Percentiles rank a stretch among this genome's conserved stretches.
Evolutionary conservation across 768 basidiomycete species (phyloP).

Genomic region (Cyathus striatus): DNA sequence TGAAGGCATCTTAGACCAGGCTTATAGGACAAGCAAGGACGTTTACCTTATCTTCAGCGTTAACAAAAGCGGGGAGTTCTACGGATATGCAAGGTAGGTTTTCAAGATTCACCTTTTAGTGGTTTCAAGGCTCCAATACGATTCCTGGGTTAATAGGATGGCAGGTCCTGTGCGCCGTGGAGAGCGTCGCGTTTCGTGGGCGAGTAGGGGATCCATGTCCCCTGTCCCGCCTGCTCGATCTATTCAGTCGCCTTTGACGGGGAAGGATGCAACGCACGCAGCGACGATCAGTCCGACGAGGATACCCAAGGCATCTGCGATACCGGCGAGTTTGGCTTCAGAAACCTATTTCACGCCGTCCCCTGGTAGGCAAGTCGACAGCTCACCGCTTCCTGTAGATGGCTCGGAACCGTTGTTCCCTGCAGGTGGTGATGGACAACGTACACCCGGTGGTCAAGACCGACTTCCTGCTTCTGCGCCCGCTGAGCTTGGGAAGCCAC

Average conservation of each 20-base stretch:
- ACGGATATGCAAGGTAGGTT: constrained; percentile 79
- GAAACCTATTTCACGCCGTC: constrained; percentile 27
- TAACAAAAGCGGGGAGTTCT: constrained; percentile 93
- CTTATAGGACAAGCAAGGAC: constrained; percentile 84
- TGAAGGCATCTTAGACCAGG: constrained; percentile 86
- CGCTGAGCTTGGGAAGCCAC: constrained; percentile 37
- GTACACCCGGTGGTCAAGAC: neutral
- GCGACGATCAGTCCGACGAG: neutral
- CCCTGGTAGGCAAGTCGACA: constrained; percentile 32
- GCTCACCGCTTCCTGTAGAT: constrained; percentile 34
- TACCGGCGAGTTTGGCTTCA: too few relatives aligned
- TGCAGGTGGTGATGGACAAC: neutral
- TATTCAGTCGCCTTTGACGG: constrained; percentile 15
- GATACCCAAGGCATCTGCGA: neutral
- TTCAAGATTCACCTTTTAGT: neutral
- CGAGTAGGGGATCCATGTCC: constrained; percentile 22
- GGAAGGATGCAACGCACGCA: neutral
- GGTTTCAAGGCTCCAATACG: constrained; percentile 5
- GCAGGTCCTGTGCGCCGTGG: constrained; percentile 52
- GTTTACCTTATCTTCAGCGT: constrained; percentile 90
- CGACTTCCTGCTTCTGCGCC: constrained; percentile 41
- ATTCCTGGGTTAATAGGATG: constrained; percentile 70
- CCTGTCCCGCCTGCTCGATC: constrained; percentile 9
- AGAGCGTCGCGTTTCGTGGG: constrained; percentile 54
- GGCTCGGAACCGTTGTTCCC: neutral